Percentiles rank a stretch among this genome's conserved stretches.
These are phyloP conservation scores for Houttuynia cordata DNA, from an alignment of 164 flowering plant species.

Conservation along the genomic window DNA sequence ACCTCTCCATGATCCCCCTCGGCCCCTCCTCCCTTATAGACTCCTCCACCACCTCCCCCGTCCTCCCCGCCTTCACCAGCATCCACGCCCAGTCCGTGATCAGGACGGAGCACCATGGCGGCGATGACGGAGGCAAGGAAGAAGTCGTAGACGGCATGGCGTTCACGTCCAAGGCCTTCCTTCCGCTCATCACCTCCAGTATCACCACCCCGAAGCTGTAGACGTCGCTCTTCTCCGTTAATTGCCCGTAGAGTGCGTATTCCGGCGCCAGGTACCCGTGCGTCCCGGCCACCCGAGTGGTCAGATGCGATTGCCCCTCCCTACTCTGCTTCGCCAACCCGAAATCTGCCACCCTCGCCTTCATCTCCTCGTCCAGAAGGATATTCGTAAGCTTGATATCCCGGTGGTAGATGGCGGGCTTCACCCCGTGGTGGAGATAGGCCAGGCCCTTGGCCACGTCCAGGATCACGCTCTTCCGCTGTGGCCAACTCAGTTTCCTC, in stretches of 20 bases:
- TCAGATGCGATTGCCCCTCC: slow-evolving; percentile 22
- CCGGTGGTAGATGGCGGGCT: slow-evolving; percentile 34
- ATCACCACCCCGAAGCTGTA: too few relatives aligned
- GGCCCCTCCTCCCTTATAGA: slow-evolving; percentile 37
- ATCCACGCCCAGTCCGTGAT: slow-evolving; percentile 88
- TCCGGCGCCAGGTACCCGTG: slow-evolving; percentile 50
- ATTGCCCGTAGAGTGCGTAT: slow-evolving; percentile 29
- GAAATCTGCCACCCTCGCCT: slow-evolving; percentile 35
- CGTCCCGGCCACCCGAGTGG: slow-evolving; percentile 28
- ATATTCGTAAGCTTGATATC: slow-evolving; percentile 20
- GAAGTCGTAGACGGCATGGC: slow-evolving; percentile 1
- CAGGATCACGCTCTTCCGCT: slow-evolving; percentile 21
- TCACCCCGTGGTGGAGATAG: slow-evolving; percentile 36
- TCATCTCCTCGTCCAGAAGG: slow-evolving; percentile 28
- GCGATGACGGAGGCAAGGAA: background rate
- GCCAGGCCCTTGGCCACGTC: slow-evolving; percentile 37
- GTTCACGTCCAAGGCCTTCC: slow-evolving; percentile 5
- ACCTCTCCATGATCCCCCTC: slow-evolving; percentile 41
- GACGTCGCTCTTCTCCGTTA: too few relatives aligned
- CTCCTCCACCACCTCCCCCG: slow-evolving; percentile 41
- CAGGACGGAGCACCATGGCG: slow-evolving; percentile 22
- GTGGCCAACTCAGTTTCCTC: slow-evolving; percentile 14
- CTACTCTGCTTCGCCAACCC: slow-evolving; percentile 29
- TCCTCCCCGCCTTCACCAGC: slow-evolving; percentile 43
- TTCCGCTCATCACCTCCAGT: slow-evolving; percentile 36